Conservation (phyloP, 2,329 filamentous ascomycete species). For the Hypoxylon rubiginosum region DNA sequence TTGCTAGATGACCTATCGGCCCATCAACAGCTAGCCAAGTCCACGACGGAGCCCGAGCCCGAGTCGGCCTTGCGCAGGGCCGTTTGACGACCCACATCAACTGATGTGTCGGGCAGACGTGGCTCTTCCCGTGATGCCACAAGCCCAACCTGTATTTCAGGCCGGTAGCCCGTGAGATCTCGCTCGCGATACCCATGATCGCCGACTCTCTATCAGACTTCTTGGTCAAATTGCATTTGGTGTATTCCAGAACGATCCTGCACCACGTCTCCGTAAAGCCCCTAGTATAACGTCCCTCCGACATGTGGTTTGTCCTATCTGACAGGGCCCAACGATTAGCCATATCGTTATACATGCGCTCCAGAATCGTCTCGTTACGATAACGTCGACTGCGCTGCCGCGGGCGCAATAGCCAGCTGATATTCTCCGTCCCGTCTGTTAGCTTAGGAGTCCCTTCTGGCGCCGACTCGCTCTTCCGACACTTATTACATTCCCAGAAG, state of each 20-base stretch:
- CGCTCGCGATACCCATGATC: conserved; percentile 2
- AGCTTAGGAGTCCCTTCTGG: background rate
- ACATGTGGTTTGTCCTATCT: conserved; percentile 1
- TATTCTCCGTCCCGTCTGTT: background rate
- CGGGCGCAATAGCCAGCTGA: conserved; percentile 1
- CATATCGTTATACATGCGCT: background rate
- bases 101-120: background rate
- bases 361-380: background rate
- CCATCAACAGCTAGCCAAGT: background rate
- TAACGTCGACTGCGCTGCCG: background rate
- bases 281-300: background rate
- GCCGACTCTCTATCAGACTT: background rate
- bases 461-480: background rate
- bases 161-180: background rate
- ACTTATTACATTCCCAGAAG: background rate
- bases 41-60: background rate
- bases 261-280: background rate
- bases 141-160: background rate
- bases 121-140: background rate
- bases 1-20: background rate
- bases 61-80: background rate
- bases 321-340: background rate
- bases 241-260: background rate
- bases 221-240: background rate
- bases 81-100: background rate